Percentiles rank a stretch among this genome's conserved stretches.
phyloP scores from a whole-genome alignment of 2,329 filamentous ascomycete species.

The Fusarium napiforme region DNA sequence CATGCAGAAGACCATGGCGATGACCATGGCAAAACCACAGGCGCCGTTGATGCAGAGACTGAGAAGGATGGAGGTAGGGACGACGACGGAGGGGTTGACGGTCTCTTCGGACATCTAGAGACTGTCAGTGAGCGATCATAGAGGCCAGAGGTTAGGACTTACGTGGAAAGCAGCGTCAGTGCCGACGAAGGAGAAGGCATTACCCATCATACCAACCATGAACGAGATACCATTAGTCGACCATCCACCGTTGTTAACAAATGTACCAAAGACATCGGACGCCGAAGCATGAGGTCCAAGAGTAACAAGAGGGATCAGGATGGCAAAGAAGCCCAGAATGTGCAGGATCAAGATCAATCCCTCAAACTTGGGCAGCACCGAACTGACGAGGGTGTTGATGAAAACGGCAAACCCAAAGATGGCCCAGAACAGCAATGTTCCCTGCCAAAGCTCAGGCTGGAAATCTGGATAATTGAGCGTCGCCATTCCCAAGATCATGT shows the following conservation, averaged over 20 bases:
- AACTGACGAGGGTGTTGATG: conserved; percentile 61
- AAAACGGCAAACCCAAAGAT: conserved; percentile 58
- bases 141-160: not conserved
- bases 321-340: conserved; percentile 50
- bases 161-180: conserved; percentile 49
- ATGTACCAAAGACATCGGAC: conserved; percentile 56
- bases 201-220: conserved; percentile 57
- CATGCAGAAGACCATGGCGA: conserved; percentile 65
- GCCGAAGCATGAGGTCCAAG: conserved; percentile 48
- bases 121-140: too few relatives aligned
- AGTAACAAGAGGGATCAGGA: conserved; percentile 46
- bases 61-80: conserved; percentile 62
- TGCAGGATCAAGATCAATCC: conserved; percentile 62
- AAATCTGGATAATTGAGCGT: conserved; percentile 52
- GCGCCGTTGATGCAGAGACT: conserved; percentile 62
- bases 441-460: conserved; percentile 57
- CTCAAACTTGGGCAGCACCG: conserved; percentile 61
- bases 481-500: conserved; percentile 54
- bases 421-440: conserved; percentile 60
- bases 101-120: conserved; percentile 58
- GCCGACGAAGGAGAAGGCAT: conserved; percentile 51
- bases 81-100: conserved; percentile 58
- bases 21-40: conserved; percentile 66
- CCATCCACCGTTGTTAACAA: conserved; percentile 59
- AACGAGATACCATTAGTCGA: conserved; percentile 56